Percentiles rank a stretch among this genome's conserved stretches.
These are phyloP conservation scores for Tylopilus sp. DNA, from an alignment of 768 basidiomycete species.

Conservation along the genomic window DNA sequence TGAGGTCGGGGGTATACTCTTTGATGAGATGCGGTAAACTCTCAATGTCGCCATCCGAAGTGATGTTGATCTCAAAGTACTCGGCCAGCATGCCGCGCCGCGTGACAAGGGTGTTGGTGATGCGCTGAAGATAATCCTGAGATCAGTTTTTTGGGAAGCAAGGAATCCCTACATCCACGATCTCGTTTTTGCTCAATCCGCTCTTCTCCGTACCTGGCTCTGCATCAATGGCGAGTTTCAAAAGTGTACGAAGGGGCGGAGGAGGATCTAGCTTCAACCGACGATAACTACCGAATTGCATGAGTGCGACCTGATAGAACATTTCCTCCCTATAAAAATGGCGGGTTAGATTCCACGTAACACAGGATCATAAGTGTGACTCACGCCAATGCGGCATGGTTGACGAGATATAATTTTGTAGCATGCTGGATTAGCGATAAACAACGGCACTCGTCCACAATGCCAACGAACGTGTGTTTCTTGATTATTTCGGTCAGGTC, in stretches of 20 bases:
- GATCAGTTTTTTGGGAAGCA: neutral
- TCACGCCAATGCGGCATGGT: constrained; percentile 81
- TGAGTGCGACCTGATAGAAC: constrained; percentile 89
- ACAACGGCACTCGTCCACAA: constrained; percentile 72
- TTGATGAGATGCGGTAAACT: constrained; percentile 78
- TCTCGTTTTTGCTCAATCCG: constrained; percentile 53
- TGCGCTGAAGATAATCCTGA: constrained; percentile 43
- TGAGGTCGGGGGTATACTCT: constrained; percentile 88
- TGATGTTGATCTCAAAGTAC: constrained; percentile 82
- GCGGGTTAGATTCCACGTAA: neutral
- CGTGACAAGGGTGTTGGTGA: constrained; percentile 54
- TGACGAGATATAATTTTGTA: constrained; percentile 86
- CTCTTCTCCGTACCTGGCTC: constrained; percentile 49
- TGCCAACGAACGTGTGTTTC: constrained; percentile 89
- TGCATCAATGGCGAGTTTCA: constrained; percentile 77
- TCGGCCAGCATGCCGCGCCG: constrained; percentile 84
- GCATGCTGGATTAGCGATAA: constrained; percentile 83
- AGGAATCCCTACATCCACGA: constrained; percentile 59
- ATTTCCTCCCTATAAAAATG: constrained; percentile 69
- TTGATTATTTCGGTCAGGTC: constrained; percentile 80
- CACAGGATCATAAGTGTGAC: constrained; percentile 28
- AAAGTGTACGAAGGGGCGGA: constrained; percentile 63
- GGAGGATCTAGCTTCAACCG: constrained; percentile 80
- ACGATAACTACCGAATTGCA: constrained; percentile 85
- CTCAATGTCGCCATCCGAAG: constrained; percentile 62